Percentiles rank a stretch among this genome's conserved stretches.
Conservation (phyloP, 306 rosid species). For the Gynostemma pentaphyllum region DNA sequence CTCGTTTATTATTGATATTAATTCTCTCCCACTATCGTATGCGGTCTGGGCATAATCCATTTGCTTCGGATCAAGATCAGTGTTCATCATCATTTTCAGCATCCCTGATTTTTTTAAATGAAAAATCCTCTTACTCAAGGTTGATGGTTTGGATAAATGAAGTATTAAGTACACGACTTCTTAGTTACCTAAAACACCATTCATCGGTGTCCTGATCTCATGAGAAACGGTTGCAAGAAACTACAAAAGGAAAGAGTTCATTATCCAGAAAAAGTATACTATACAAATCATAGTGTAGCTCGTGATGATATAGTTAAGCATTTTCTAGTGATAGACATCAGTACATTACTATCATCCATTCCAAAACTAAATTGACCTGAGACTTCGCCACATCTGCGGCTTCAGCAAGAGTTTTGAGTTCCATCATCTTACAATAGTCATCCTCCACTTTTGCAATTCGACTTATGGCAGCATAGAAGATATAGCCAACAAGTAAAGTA, state of each 20-base stretch:
- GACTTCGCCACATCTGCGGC: conserved; percentile 99
- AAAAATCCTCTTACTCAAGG: conserved; percentile 13
- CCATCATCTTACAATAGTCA: conserved; percentile 48
- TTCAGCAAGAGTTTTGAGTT: conserved; percentile 73
- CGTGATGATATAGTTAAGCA: not conserved
- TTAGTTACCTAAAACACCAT: conserved; percentile 79
- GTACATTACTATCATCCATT: not conserved
- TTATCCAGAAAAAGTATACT: not conserved
- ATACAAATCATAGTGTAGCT: not conserved
- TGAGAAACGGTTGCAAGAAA: conserved; percentile 98
- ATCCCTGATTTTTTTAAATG: conserved; percentile 42
- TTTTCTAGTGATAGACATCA: not conserved
- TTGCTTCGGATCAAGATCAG: conserved; percentile 73
- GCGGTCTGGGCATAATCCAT: conserved; percentile 77
- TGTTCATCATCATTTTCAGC: conserved; percentile 97
- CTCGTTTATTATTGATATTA: conserved; percentile 79
- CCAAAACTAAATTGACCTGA: conserved; percentile 39
- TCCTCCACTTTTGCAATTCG: conserved; percentile 80
- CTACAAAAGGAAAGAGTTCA: conserved; percentile 34
- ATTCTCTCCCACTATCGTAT: conserved; percentile 70
- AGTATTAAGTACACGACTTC: conserved; percentile 8
- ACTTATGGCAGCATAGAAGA: conserved; percentile 66
- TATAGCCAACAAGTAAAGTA: conserved; percentile 70
- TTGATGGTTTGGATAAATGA: conserved; percentile 2
- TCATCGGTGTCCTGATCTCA: conserved; percentile 99